Evolutionary conservation across 225 moss, liverwort and hornwort species (phyloP), one percentile per base, ranked within the genome.

Genomic region (Polytrichum commune): DNA sequence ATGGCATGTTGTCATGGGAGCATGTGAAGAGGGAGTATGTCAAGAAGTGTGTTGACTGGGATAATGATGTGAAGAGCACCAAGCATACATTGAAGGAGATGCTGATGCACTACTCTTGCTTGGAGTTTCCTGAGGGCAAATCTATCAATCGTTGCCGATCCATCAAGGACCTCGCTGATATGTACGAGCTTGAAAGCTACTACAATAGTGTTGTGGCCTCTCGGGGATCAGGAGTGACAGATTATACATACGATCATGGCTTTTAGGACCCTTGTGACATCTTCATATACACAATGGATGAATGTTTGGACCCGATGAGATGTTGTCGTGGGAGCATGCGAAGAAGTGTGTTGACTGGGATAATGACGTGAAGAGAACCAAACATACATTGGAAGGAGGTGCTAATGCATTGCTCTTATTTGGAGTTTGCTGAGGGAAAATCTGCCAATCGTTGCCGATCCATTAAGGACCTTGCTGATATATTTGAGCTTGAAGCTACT

Each of bases 81-180:
- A 96, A 96, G 29, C 80, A 93, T 77, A 90, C 91, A 7, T 55
- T 92, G 73, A 89, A 88, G 82, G 96, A 93, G 78, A 93, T 96
- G 96, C 90, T 96, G 72, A 86, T 92, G 92, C 87, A 86, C 63
- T 73, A 88, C 30, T 92, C 93, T 5, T 83, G 81, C 54, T 80
- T 96, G 76, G 96, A 96, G 72, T 80, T 84, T 58, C 54, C 83
- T 6, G 93, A 96, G 72, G 96, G 90, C 29, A 96, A 92, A 82
- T 32, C 77, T 63, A 71, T 96, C 57, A 86, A 80, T 56, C 80
- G 86, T 67, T 93, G 90, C 71, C 84, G 79, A 73, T 82, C 85
- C 63, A 81, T 93, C 54, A 81, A 78, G 8, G 89, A 93, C 74
- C 75, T 93, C 24, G 81, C 92, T 62, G 64, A 82, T 16, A 63